These are phyloP conservation scores for Lactarius hengduanensis DNA, from an alignment of 768 basidiomycete genomes.

Conservation along the genomic window DNA sequence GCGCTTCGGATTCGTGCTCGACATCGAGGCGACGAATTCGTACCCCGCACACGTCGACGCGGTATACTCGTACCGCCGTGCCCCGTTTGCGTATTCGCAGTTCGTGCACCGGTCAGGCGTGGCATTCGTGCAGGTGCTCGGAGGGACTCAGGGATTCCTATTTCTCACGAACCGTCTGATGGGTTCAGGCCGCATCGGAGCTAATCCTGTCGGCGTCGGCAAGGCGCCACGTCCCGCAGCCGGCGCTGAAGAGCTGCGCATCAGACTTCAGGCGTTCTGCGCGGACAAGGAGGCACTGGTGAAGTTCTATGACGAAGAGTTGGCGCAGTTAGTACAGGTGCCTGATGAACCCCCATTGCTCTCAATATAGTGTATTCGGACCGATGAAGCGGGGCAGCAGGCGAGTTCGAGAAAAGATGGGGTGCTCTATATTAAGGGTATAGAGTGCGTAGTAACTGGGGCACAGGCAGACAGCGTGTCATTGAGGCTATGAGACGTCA, in stretches of 20 bases:
- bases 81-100: conserved; percentile 78
- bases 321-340: conserved; percentile 20
- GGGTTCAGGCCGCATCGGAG: conserved; percentile 63
- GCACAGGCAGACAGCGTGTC: background rate
- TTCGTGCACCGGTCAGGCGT: conserved; percentile 90
- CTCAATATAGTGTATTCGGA: conserved; percentile 17
- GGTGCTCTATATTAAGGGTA: background rate
- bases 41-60: conserved; percentile 84
- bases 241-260: conserved; percentile 36
- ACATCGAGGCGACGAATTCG: conserved; percentile 72
- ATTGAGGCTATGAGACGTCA: conserved; percentile 47
- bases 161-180: conserved; percentile 89
- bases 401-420: background rate
- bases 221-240: conserved; percentile 33
- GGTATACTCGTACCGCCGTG: conserved; percentile 84
- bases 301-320: conserved; percentile 34
- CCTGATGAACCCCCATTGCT: conserved; percentile 29
- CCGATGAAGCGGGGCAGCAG: background rate
- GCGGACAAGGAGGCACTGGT: conserved; percentile 36
- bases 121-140: conserved; percentile 87
- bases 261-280: conserved; percentile 40
- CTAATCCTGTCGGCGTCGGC: conserved; percentile 28
- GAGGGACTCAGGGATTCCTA: conserved; percentile 74
- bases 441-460: background rate
- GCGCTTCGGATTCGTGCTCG: conserved; percentile 78